phyloP scores from a whole-genome alignment of 2,329 filamentous ascomycete species.

The Tolypocladium endophyticum region DNA sequence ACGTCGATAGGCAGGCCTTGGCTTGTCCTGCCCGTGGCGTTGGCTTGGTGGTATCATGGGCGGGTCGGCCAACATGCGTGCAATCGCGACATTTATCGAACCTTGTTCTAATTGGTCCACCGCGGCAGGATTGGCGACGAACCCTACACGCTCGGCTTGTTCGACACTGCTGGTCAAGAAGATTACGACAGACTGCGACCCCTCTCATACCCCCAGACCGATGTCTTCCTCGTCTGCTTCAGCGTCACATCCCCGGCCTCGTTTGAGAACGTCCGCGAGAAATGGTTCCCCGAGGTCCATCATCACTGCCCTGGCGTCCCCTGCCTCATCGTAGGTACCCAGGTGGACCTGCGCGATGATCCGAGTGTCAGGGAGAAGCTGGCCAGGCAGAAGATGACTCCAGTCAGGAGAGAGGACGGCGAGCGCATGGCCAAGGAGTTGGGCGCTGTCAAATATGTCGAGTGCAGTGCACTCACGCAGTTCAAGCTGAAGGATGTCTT shows the following conservation, averaged over 20 bases:
- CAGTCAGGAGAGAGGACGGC: slow-evolving; percentile 84
- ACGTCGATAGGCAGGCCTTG: neutral
- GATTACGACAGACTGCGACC: slow-evolving; percentile 97
- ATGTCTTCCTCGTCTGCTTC: slow-evolving; percentile 98
- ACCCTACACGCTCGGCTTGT: slow-evolving; percentile 92
- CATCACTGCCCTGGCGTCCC: slow-evolving; percentile 97
- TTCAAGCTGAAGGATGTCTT: slow-evolving; percentile 99
- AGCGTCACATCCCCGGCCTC: slow-evolving; percentile 94
- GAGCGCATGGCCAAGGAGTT: slow-evolving; percentile 95
- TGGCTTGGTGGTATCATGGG: neutral
- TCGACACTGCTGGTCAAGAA: slow-evolving; percentile 98
- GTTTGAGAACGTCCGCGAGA: slow-evolving; percentile 98
- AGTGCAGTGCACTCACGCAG: slow-evolving; percentile 95
- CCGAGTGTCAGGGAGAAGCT: slow-evolving; percentile 81
- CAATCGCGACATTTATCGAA: neutral
- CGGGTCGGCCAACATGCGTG: neutral
- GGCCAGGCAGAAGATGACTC: slow-evolving; percentile 89
- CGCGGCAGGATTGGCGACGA: slow-evolving; percentile 86
- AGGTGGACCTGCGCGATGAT: slow-evolving; percentile 92
- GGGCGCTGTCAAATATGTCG: slow-evolving; percentile 97
- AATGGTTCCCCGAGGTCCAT: slow-evolving; percentile 98
- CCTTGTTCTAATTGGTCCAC: slow-evolving; percentile 9
- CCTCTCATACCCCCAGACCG: slow-evolving; percentile 94
- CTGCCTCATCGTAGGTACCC: slow-evolving; percentile 94
- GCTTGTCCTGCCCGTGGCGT: neutral